Evolutionary conservation across 805 yeast species (phyloP).

Genomic region (Cyberlindnera japonica): DNA sequence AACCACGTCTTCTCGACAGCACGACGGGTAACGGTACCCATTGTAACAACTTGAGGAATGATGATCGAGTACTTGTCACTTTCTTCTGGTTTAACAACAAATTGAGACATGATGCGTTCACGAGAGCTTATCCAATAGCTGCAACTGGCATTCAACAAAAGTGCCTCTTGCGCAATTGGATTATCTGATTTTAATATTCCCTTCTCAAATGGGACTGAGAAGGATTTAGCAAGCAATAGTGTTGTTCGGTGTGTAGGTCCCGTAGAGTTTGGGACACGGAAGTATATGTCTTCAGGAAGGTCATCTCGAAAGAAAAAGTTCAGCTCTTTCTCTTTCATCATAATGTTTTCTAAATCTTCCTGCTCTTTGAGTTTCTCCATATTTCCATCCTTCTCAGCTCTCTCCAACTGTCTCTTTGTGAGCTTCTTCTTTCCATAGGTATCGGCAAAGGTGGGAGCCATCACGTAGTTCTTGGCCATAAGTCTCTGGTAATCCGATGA

Average conservation of each 20-base stretch:
- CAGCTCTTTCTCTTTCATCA: slow-evolving; percentile 3
- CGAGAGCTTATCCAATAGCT: slow-evolving; percentile 94
- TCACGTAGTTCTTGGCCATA: slow-evolving; percentile 33
- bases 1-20: slow-evolving; percentile 98
- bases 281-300: slow-evolving; percentile 32
- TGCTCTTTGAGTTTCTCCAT: slow-evolving; percentile 3
- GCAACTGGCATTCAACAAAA: slow-evolving; percentile 71
- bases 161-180: slow-evolving; percentile 69
- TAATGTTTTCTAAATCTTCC: slow-evolving; percentile 2
- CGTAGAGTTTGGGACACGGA: slow-evolving; percentile 85
- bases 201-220: slow-evolving; percentile 65
- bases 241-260: slow-evolving; percentile 76
- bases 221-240: slow-evolving; percentile 72
- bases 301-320: slow-evolving; percentile 8
- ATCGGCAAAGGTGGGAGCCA: slow-evolving; percentile 15
- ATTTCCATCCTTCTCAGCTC: slow-evolving; percentile 5
- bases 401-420: slow-evolving; percentile 10
- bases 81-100: slow-evolving; percentile 53
- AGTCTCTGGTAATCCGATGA: slow-evolving; percentile 29
- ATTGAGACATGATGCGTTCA: slow-evolving; percentile 77
- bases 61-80: slow-evolving; percentile 45
- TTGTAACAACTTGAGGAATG: slow-evolving; percentile 76
- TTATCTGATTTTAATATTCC: slow-evolving; percentile 69
- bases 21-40: slow-evolving; percentile 96
- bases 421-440: slow-evolving; percentile 12